These are phyloP conservation scores for Pseudogymnoascus sp. DNA, from an alignment of 2,329 filamentous ascomycete genomes.

Conservation along the genomic window DNA sequence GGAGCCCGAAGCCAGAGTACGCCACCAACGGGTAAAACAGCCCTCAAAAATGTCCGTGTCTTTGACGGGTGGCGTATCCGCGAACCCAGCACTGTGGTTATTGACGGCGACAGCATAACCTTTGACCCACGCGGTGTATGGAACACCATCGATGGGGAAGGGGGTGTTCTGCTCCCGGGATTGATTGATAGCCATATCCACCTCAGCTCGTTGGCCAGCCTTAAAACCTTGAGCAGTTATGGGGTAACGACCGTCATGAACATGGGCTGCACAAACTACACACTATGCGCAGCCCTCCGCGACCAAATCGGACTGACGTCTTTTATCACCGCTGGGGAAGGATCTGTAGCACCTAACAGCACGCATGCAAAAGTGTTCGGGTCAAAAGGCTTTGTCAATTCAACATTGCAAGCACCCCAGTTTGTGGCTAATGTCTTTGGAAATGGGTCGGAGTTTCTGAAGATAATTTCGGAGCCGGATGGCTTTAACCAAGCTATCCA, in stretches of 20 bases:
- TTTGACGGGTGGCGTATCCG: constrained; percentile 9
- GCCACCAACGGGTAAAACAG: constrained; percentile 3
- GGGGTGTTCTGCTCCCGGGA: constrained; percentile 24
- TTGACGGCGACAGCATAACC: constrained; percentile 10
- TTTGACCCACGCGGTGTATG: not conserved
- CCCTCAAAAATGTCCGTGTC: constrained; percentile 9
- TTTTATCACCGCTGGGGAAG: constrained; percentile 8
- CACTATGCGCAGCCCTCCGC: constrained; percentile 6
- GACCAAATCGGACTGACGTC: constrained; percentile 11
- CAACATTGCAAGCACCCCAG: not conserved
- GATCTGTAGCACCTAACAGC: constrained; percentile 9
- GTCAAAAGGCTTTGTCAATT: not conserved
- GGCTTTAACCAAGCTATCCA: constrained; percentile 17
- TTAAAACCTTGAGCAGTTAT: constrained; percentile 21
- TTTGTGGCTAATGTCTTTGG: constrained; percentile 9
- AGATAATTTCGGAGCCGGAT: constrained; percentile 7
- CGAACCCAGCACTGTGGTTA: constrained; percentile 9
- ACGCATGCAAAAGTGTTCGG: constrained; percentile 4
- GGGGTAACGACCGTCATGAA: constrained; percentile 24
- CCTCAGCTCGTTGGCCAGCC: constrained; percentile 16
- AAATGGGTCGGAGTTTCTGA: constrained; percentile 10
- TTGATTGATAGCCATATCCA: constrained; percentile 28
- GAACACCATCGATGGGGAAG: constrained; percentile 20
- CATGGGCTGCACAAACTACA: constrained; percentile 23
- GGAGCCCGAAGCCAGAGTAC: not conserved